A percentile compares a stretch with the other conserved stretches of the same genome.
These are phyloP conservation scores for Aspergillus diversus DNA, from an alignment of 495 filamentous ascomycete genomes.

Conservation along the genomic window DNA sequence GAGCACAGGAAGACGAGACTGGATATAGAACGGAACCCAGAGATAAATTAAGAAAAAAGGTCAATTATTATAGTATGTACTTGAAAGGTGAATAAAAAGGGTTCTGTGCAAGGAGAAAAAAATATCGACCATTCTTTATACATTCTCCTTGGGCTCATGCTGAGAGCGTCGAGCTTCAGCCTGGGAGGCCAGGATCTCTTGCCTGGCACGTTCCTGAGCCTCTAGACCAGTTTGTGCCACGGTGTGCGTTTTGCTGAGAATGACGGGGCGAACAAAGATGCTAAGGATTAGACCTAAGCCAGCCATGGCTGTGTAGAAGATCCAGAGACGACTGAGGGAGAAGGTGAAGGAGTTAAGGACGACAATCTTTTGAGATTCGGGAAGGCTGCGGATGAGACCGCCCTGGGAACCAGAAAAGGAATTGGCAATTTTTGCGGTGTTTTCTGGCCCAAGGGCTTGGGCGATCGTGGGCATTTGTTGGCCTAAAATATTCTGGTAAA, in stretches of 20 bases:
- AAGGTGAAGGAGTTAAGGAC: constrained; percentile 59
- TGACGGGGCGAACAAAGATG: constrained; percentile 56
- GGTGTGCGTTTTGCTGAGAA: constrained; percentile 61
- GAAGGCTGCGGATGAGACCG: constrained; percentile 54
- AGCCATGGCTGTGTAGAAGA: constrained; percentile 60
- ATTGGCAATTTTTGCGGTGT: constrained; percentile 34
- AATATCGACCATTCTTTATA: constrained; percentile 16
- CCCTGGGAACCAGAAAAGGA: constrained; percentile 64
- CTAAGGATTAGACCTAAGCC: constrained; percentile 58
- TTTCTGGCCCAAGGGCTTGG: constrained; percentile 38
- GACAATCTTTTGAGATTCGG: constrained; percentile 46
- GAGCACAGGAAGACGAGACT: too few relatives aligned
- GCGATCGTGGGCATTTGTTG: constrained; percentile 44
- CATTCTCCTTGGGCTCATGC: constrained; percentile 27
- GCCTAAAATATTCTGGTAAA: constrained; percentile 59
- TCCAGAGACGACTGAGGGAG: constrained; percentile 68
- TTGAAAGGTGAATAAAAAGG: not conserved
- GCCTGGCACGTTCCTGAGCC: constrained; percentile 49
- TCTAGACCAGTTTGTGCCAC: constrained; percentile 66
- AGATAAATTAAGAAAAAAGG: too few relatives aligned
- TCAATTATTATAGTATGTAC: not conserved
- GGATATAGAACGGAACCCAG: too few relatives aligned
- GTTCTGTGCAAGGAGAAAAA: too few relatives aligned
- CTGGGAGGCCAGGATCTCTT: constrained; percentile 40
- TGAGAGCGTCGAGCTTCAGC: constrained; percentile 24